A percentile compares a stretch with the other conserved stretches of the same genome.
These are phyloP conservation scores for Xylariaceae sp. DNA, from an alignment of 2,329 filamentous ascomycete genomes.

Conservation along the genomic window DNA sequence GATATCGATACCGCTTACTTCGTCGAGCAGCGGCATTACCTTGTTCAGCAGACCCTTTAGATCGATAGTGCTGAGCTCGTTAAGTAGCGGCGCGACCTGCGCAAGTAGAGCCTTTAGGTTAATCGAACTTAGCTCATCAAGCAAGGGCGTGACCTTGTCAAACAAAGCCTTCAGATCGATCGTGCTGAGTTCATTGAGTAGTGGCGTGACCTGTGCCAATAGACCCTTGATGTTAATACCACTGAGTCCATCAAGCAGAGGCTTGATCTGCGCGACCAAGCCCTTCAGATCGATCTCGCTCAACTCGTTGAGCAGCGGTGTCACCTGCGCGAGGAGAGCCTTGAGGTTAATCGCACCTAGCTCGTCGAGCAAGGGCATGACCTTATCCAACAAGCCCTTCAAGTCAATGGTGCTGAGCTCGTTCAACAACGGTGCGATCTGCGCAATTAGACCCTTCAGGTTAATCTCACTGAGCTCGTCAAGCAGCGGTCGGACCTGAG, in stretches of 20 bases:
- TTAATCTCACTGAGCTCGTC: constrained; percentile 28
- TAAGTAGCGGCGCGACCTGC: constrained; percentile 20
- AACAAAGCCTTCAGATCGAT: constrained; percentile 35
- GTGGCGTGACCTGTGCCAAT: background rate
- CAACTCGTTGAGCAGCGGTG: constrained; percentile 32
- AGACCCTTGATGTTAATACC: constrained; percentile 2
- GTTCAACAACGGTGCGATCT: constrained; percentile 34
- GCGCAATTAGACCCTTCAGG: constrained; percentile 32
- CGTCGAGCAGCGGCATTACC: constrained; percentile 33
- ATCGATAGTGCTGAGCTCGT: background rate
- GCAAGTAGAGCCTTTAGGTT: constrained; percentile 34
- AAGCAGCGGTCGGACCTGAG: background rate
- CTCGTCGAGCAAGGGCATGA: constrained; percentile 15
- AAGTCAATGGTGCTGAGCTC: constrained; percentile 26
- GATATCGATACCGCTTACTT: constrained; percentile 33
- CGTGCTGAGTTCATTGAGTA: constrained; percentile 10
- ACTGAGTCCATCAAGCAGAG: constrained; percentile 20
- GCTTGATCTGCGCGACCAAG: constrained; percentile 29
- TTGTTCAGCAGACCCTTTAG: constrained; percentile 26
- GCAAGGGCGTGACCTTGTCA: constrained; percentile 33
- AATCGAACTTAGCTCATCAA: constrained; percentile 34
- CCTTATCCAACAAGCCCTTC: background rate
- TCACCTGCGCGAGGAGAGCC: constrained; percentile 32
- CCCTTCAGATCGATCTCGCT: constrained; percentile 22
- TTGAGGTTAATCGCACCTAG: constrained; percentile 32